Conservation (phyloP, 1,284 basidiomycete species). For the Heterobasidion parviporum region DNA sequence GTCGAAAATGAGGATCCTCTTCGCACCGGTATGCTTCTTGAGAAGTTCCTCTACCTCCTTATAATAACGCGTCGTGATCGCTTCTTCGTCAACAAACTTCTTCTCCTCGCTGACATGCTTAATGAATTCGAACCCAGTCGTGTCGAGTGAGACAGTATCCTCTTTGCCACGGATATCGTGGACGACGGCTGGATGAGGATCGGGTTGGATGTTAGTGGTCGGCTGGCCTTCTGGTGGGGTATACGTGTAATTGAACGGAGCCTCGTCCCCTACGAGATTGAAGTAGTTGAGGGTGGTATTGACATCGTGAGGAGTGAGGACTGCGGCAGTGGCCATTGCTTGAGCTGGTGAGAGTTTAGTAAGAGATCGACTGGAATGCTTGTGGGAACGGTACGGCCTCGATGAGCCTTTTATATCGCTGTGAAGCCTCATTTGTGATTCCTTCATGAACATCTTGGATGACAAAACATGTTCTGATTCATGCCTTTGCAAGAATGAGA, state of each 20-base stretch:
- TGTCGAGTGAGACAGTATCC: constrained; percentile 27
- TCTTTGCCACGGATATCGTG: constrained; percentile 26
- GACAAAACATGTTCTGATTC: background rate
- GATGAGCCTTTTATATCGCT: background rate
- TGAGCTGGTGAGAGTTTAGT: background rate
- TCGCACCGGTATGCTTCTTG: constrained; percentile 32
- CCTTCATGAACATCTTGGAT: background rate
- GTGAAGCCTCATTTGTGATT: background rate
- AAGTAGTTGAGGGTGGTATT: constrained; percentile 22
- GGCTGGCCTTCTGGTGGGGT: constrained; percentile 17
- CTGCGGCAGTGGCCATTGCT: constrained; percentile 20
- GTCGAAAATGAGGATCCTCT: constrained; percentile 34
- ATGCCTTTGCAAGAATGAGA: background rate
- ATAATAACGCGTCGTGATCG: constrained; percentile 30
- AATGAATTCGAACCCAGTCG: constrained; percentile 34
- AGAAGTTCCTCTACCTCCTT: constrained; percentile 35
- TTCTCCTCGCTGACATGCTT: constrained; percentile 27
- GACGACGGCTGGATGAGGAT: constrained; percentile 16
- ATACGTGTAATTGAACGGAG: constrained; percentile 21
- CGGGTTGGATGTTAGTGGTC: constrained; percentile 15
- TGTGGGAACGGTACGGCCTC: background rate
- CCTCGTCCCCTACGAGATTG: constrained; percentile 10
- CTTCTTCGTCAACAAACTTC: constrained; percentile 32
- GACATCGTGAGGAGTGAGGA: constrained; percentile 13
- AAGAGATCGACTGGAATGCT: background rate